Percentiles rank a stretch among this genome's conserved stretches.
phyloP scores from a whole-genome alignment of 2,329 filamentous ascomycete genomes.

The Diaporthe capsici region DNA sequence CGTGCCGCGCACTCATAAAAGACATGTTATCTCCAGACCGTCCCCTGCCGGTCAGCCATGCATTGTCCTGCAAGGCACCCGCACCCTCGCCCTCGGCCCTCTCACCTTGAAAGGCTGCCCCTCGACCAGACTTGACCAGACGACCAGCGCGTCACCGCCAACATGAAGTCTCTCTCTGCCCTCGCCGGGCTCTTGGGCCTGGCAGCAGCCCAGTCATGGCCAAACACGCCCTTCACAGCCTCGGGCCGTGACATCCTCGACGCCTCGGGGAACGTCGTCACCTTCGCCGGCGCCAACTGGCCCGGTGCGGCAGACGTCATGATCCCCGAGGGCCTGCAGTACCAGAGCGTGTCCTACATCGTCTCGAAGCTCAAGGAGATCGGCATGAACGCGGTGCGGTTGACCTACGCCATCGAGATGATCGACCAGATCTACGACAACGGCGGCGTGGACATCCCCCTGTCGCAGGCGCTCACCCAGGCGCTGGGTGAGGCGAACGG shows the following conservation, averaged over 20 bases:
- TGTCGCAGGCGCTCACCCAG: slow-evolving; percentile 53
- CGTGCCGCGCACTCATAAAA: slow-evolving; percentile 22
- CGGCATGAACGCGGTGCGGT: slow-evolving; percentile 68
- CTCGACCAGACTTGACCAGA: neutral
- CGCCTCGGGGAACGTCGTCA: slow-evolving; percentile 52
- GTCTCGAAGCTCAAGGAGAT: slow-evolving; percentile 64
- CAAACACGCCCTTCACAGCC: slow-evolving; percentile 41
- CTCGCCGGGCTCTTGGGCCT: slow-evolving; percentile 30
- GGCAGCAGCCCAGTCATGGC: slow-evolving; percentile 38
- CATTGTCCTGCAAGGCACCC: slow-evolving; percentile 13
- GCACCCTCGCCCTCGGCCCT: neutral
- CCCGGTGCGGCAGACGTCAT: slow-evolving; percentile 67
- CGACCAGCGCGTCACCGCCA: neutral
- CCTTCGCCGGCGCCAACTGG: slow-evolving; percentile 67
- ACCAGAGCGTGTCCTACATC: slow-evolving; percentile 63
- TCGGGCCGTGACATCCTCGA: slow-evolving; percentile 49
- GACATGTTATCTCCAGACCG: slow-evolving; percentile 13
- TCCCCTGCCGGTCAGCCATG: neutral
- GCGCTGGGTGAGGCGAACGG: slow-evolving; percentile 63
- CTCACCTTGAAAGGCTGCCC: neutral
- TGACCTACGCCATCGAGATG: slow-evolving; percentile 71
- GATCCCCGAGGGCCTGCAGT: slow-evolving; percentile 69
- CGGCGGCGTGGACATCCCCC: slow-evolving; percentile 53
- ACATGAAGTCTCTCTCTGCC: slow-evolving; percentile 25
- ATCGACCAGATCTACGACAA: slow-evolving; percentile 63